These are phyloP conservation scores for Biscogniauxia sp. DNA, from an alignment of 2,329 filamentous ascomycete genomes.

Conservation along the genomic window DNA sequence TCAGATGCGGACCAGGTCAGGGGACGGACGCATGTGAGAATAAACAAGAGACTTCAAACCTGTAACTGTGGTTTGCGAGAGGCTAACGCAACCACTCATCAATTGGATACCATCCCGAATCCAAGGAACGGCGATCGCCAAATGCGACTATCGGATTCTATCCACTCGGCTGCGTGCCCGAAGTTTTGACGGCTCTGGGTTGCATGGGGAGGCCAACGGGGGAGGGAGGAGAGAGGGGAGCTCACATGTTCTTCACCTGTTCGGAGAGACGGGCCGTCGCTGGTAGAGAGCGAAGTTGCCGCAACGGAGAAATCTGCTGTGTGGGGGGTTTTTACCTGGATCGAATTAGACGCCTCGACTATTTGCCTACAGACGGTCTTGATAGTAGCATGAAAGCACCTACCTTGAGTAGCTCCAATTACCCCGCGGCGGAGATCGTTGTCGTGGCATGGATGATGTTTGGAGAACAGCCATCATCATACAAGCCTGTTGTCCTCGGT, in stretches of 20 bases:
- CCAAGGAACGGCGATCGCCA: constrained; percentile 22
- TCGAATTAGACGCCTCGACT: background rate
- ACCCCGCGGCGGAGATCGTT: constrained; percentile 34
- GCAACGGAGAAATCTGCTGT: constrained; percentile 25
- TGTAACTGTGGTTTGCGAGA: constrained; percentile 8
- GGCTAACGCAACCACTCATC: constrained; percentile 17
- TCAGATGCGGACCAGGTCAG: background rate
- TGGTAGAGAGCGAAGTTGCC: constrained; percentile 27
- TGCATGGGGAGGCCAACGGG: constrained; percentile 4
- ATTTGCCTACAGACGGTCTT: background rate
- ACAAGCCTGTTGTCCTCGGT: constrained; percentile 41
- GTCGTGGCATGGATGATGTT: constrained; percentile 21
- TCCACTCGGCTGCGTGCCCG: constrained; percentile 25
- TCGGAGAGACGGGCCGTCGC: constrained; percentile 32
- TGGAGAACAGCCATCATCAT: constrained; percentile 27
- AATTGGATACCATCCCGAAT: constrained; percentile 25
- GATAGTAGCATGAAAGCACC: background rate
- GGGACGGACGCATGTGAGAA: constrained; percentile 2
- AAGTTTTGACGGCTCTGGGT: constrained; percentile 20
- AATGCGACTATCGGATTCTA: constrained; percentile 21
- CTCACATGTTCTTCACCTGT: constrained; percentile 9
- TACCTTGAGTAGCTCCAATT: constrained; percentile 24
- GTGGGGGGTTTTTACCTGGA: constrained; percentile 10
- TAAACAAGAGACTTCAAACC: constrained; percentile 8
- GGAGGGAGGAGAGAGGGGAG: background rate